Evolutionary conservation across 306 rosid species (phyloP), one percentile per base, ranked within the genome.

Genomic region (Fragaria ananassa): DNA sequence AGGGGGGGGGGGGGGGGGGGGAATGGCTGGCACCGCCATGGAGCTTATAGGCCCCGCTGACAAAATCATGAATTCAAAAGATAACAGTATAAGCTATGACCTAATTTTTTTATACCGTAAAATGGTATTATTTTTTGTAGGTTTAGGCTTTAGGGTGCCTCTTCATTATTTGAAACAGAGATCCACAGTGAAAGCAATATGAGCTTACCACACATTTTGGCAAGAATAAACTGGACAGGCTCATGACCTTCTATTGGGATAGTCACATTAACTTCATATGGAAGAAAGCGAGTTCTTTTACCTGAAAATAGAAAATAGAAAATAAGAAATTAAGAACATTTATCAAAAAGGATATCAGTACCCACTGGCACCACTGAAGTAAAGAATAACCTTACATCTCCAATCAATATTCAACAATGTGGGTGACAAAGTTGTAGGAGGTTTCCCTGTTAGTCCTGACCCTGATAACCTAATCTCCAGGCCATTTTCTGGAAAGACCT

Each of bases 401-500:
- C 99, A 92, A 72, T 88, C 92, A 50, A 95, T 78, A 79, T 80
- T 85, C 85, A 92, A 74, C 88, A 88, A 70, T 34, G 97, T 74
- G 47, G 99, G 97, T 53, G 99, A 90, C 90, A 95, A 82, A 82
- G 99, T 90, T 63, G 99, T 90, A 19, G 99, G 97, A 79, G 89
- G 90, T 23, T 62, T 88, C 84, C 91, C 96, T 80, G 77, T 65
- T 75, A 88, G 82, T 57, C 89, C 96, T n/a, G 97, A 89, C 76
- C 97, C 99, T 58, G 90, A 92, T 72, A 95, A 64, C 37, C 44
- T 77, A 77, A 92, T 76, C 66, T 86, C 91, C 74, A 92, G 82
- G 78, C 96, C 99, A 54, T 74, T 79, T 74, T 85, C 79, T 82
- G 99, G 99, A 56, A 78, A 58, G 71, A 88, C 88, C 97, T 95